Conservation (phyloP, 2,329 filamentous ascomycete species). For the Ceratocystis papillata region DNA sequence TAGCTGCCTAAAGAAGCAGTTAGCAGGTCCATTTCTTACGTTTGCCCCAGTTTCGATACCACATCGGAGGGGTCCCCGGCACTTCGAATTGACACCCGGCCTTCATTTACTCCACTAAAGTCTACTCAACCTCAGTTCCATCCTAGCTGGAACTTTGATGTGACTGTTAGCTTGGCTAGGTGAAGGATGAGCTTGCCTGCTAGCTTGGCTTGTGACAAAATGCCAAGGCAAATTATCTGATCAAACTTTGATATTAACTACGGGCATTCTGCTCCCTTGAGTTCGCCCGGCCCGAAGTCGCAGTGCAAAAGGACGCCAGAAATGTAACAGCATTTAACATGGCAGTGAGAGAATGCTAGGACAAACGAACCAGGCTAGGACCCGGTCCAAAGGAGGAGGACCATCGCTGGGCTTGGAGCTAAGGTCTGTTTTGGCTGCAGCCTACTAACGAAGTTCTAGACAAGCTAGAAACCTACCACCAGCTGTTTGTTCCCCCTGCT, state of each 20-base stretch:
- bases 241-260: neutral
- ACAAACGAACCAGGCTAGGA: too few species aligned
- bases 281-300: constrained; percentile 5
- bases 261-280: neutral
- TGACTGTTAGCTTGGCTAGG: neutral
- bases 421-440: too few species aligned
- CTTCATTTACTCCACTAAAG: neutral
- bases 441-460: too few species aligned
- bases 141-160: neutral
- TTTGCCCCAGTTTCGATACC: neutral
- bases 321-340: neutral
- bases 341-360: neutral
- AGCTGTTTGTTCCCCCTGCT: neutral
- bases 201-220: neutral
- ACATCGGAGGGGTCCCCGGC: constrained; percentile 8
- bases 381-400: neutral
- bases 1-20: neutral
- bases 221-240: constrained; percentile 17
- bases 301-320: constrained; percentile 1
- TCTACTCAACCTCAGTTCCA: too few species aligned
- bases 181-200: neutral
- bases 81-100: neutral
- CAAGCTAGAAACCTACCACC: too few species aligned
- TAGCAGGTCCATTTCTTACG: neutral
- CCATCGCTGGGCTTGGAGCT: too few species aligned